These are phyloP conservation scores for Lipomyces sp. DNA, from an alignment of 805 yeast species.

Conservation along the genomic window DNA sequence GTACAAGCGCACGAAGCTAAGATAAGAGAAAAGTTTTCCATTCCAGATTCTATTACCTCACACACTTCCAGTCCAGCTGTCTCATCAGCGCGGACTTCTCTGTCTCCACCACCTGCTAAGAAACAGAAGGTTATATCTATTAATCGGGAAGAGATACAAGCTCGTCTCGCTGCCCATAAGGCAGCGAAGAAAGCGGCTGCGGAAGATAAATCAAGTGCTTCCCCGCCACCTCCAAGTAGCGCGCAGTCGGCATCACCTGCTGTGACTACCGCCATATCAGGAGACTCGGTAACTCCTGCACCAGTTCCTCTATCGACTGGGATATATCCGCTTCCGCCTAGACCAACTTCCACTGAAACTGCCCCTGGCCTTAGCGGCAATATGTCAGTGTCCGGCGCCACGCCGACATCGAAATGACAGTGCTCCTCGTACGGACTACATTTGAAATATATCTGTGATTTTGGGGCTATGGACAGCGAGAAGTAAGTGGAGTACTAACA, in stretches of 20 bases:
- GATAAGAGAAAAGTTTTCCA: conserved; percentile 27
- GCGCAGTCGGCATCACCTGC: neutral
- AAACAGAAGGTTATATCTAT: conserved; percentile 20
- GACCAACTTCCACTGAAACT: neutral
- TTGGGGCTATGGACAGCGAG: neutral
- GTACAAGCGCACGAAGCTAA: conserved; percentile 32
- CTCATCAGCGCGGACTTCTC: conserved; percentile 4
- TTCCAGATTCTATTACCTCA: conserved; percentile 23
- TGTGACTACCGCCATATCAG: neutral
- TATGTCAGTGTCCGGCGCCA: neutral
- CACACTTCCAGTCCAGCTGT: conserved; percentile 14
- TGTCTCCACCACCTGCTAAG: conserved; percentile 15
- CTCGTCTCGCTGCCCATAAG: conserved; percentile 22
- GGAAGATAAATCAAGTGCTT: neutral
- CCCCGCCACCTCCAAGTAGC: neutral
- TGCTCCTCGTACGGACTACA: neutral
- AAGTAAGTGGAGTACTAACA: neutral
- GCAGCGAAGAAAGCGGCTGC: conserved; percentile 26
- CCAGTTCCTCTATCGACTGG: neutral
- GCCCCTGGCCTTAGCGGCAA: neutral
- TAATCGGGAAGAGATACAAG: conserved; percentile 25
- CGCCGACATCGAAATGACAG: neutral
- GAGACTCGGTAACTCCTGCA: neutral
- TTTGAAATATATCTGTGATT: neutral
- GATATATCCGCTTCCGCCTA: neutral